Evolutionary conservation across 352 stramenopile genomes (phyloP), one percentile per base, ranked within the genome.

Genomic region (Pilasporangium apinafurcum): DNA sequence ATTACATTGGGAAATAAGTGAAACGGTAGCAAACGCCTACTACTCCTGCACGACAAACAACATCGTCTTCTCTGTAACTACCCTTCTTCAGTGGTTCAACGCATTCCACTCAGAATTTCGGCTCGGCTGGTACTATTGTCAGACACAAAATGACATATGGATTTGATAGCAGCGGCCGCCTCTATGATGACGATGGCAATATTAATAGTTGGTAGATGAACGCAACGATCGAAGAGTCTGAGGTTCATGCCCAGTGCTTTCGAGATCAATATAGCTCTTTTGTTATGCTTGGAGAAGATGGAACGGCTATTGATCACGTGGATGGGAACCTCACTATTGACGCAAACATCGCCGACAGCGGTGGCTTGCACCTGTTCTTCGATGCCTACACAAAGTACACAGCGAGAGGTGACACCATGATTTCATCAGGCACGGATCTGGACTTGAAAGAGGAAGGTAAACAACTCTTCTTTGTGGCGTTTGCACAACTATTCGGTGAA

Each of bases 331-430:
- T 97, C 28, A 97, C 88, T 14, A 65, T 86, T 9, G 86, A 89
- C n/a, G 88, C 96, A 50, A 97, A 97, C 54, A 94, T 97, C 39
- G 88, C 88, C 29, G 86, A 96, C 59, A 83, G 95, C 29, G 86
- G 85, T 7, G 88, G 86, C 8, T 61, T 97, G 41, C 79, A 81
- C 42, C 59, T 97, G 2, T 70, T 81, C 6, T 86, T 88, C 36
- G 58, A 92, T 43, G 91, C 83, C 7, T 86, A 96, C 44, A 25
- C n/a, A n/a, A n/a, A n/a, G n/a, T n/a, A n/a, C n/a, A n/a, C n/a
- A 25, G 28, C 17, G 34, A 53, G 14, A 12, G n/a, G n/a, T n/a
- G n/a, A n/a, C n/a, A n/a, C n/a, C n/a, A n/a, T n/a, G n/a, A n/a
- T n/a, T n/a, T n/a, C n/a, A n/a, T n/a, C n/a, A n/a, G n/a, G n/a